These are phyloP conservation scores for Malassezia japonica DNA, from an alignment of 1,284 basidiomycete species.

Conservation along the genomic window DNA sequence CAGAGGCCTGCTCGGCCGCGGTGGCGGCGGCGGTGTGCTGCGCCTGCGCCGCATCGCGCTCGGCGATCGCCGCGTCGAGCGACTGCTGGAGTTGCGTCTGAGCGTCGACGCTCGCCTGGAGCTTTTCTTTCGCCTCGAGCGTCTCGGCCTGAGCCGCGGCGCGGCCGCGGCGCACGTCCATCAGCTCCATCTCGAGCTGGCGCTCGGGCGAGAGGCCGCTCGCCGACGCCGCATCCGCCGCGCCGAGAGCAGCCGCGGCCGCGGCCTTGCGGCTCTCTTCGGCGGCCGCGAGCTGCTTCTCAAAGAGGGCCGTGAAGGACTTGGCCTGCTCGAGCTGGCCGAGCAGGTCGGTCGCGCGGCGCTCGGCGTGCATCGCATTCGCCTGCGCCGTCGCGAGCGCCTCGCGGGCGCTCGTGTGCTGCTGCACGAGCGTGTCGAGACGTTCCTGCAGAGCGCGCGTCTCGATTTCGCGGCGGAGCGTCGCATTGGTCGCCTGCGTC, in stretches of 20 bases:
- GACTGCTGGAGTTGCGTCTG: conserved; percentile 52
- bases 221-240: neutral
- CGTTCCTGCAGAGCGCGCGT: conserved; percentile 63
- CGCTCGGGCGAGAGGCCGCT: conserved; percentile 57
- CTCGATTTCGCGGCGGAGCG: conserved; percentile 70
- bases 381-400: conserved; percentile 65
- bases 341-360: conserved; percentile 62
- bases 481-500: conserved; percentile 35
- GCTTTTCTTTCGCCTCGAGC: conserved; percentile 5
- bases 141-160: conserved; percentile 26
- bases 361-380: conserved; percentile 68
- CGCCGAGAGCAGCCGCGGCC: conserved; percentile 24
- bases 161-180: conserved; percentile 50
- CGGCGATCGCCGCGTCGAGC: conserved; percentile 59
- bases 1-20: conserved; percentile 60
- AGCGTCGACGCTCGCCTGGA: conserved; percentile 59
- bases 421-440: conserved; percentile 63
- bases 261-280: conserved; percentile 32
- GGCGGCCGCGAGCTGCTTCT: conserved; percentile 45
- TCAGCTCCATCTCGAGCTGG: conserved; percentile 71
- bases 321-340: conserved; percentile 65
- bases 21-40: conserved; percentile 54
- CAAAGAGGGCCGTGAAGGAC: conserved; percentile 76
- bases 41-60: conserved; percentile 56
- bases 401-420: conserved; percentile 64